Base-by-base conservation (phyloP, 73 alveolate species). In the Tetrahymena borealis region DNA sequence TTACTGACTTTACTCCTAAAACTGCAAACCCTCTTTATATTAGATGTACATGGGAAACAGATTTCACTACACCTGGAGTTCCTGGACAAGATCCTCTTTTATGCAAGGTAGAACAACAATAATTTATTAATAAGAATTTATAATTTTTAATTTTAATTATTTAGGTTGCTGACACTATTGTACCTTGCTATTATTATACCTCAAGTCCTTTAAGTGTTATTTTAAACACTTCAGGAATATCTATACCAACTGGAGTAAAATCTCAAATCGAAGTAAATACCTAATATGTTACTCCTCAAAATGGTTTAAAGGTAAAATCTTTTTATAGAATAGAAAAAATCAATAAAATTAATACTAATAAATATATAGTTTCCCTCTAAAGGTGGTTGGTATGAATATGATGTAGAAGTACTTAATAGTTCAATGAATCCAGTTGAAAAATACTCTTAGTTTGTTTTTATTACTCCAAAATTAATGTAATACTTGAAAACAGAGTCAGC, bases 361-460 rank as follows among this genome's bases (percentile, higher is more conserved):
- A 40, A n/a, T n/a, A n/a, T n/a, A 60, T 60, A 60, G 85, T 60
- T 60, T 60, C 85, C 85, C n/a, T 60, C 85, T 15, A 2, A 60
- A 60, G 85, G 85, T 60, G 85, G 85, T 60, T 60, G 85, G 85
- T 60, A 60, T 60, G 85, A 60, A 60, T 60, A 60, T 9, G 85
- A 60, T n/a, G 10, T 60, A 5, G 85, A 60, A 60, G 85, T 60
- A 11, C 28, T 60, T 24, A n/a, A 60, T n/a, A 7, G 16, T 0
- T 13, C 85, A 24, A 18, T 15, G 35, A 60, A 60, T 60, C 35
- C 85, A 3, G 28, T 60, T 24, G 85, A 60, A 60, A 60, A 60
- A 60, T 60, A 60, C 85, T 60, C 85, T n/a, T 60, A 60, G 28
- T 60, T 60, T 60, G 28, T 60, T 24, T 60, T 60, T n/a, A 60